Evolutionary conservation across 768 basidiomycete genomes (phyloP).

Genomic region (Russula abietina): DNA sequence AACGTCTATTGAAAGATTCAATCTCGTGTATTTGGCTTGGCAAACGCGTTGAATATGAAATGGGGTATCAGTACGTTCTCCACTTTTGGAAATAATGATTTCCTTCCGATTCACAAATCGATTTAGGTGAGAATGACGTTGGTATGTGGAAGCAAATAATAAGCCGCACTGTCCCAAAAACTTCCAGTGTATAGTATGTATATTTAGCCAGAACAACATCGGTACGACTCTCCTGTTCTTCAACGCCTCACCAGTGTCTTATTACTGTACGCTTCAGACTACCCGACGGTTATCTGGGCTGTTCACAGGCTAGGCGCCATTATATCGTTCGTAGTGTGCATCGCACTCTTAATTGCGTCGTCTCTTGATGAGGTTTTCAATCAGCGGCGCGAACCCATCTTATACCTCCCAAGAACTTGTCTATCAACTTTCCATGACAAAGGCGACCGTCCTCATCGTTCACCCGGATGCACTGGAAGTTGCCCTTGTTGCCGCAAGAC

Average conservation of each 20-base stretch:
- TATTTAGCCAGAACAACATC: conserved; percentile 29
- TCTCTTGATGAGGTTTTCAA: neutral
- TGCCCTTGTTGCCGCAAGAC: conserved; percentile 31
- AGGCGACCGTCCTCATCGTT: conserved; percentile 29
- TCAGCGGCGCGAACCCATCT: conserved; percentile 55
- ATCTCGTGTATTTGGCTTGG: conserved; percentile 34
- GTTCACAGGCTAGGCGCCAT: conserved; percentile 28
- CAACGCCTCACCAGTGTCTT: neutral
- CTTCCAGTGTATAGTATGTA: conserved; percentile 23
- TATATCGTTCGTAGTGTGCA: conserved; percentile 23
- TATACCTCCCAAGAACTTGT: conserved; percentile 53
- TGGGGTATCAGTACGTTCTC: conserved; percentile 33
- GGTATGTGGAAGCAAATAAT: conserved; percentile 29
- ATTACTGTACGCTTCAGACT: neutral
- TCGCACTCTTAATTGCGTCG: neutral
- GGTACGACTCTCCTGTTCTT: conserved; percentile 21
- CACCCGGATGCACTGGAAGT: conserved; percentile 29
- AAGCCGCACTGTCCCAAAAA: neutral
- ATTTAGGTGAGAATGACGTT: conserved; percentile 36
- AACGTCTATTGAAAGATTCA: conserved; percentile 30
- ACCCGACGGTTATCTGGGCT: conserved; percentile 26
- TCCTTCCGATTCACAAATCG: conserved; percentile 5
- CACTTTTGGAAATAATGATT: neutral
- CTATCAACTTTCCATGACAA: conserved; percentile 42
- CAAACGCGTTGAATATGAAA: conserved; percentile 34